phyloP scores from a whole-genome alignment of 163 green algal species.

The Prototheca cutis region DNA sequence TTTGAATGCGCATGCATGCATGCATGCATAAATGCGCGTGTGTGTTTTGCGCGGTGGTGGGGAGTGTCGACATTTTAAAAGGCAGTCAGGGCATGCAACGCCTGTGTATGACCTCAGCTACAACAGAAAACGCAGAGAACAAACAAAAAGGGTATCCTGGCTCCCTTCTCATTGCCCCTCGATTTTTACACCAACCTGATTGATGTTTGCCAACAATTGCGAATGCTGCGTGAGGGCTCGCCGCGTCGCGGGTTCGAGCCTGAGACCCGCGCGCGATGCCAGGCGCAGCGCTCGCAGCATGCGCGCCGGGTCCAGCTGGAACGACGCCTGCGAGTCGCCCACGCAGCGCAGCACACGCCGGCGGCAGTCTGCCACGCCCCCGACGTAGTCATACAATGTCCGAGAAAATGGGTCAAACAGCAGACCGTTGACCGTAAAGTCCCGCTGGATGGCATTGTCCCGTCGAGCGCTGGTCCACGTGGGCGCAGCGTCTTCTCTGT shows the following conservation, averaged over 20 bases:
- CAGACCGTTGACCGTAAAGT: slow-evolving; percentile 76
- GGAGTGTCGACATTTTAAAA: background rate
- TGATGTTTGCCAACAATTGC: background rate
- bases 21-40: too few relatives aligned
- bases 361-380: slow-evolving; percentile 41
- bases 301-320: slow-evolving; percentile 44
- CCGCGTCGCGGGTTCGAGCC: background rate
- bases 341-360: slow-evolving; percentile 33
- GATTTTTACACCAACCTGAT: background rate
- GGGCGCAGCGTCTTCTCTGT: background rate
- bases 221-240: background rate
- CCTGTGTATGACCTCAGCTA: background rate
- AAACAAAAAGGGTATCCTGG: too few relatives aligned
- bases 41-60: too few relatives aligned
- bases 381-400: slow-evolving; percentile 25
- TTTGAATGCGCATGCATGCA: too few relatives aligned
- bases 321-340: slow-evolving; percentile 23
- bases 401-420: slow-evolving; percentile 57
- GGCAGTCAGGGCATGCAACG: background rate
- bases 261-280: slow-evolving; percentile 21
- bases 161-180: too few relatives aligned
- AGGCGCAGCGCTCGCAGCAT: slow-evolving; percentile 53
- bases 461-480: slow-evolving; percentile 33
- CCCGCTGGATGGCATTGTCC: slow-evolving; percentile 43
- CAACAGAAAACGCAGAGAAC: background rate